Percentiles rank a stretch among this genome's conserved stretches.
Evolutionary conservation across 2,329 filamentous ascomycete species (phyloP).

Genomic region (Shiraia sp.): DNA sequence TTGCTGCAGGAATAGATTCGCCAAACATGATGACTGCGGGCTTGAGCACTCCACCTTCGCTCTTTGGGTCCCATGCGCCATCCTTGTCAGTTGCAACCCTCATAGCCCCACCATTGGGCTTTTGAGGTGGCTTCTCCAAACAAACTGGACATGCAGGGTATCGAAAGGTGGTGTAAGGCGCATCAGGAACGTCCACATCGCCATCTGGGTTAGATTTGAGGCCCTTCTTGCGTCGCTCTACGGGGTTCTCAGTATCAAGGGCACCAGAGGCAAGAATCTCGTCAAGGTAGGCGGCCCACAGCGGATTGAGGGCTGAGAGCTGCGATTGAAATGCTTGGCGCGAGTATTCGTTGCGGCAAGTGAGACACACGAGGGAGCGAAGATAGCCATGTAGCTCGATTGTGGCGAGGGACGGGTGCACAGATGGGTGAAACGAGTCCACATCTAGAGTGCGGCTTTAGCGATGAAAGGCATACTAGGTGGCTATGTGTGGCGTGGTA

Average conservation of each 20-base stretch:
- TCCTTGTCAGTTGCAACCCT: conserved; percentile 74
- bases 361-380: conserved; percentile 77
- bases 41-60: conserved; percentile 76
- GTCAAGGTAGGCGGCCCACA: conserved; percentile 77
- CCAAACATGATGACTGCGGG: conserved; percentile 97
- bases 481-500: neutral
- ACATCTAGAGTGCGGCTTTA: conserved; percentile 60
- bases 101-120: conserved; percentile 52
- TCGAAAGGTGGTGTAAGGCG: conserved; percentile 85
- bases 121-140: conserved; percentile 66
- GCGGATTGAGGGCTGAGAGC: conserved; percentile 78
- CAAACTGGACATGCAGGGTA: conserved; percentile 90
- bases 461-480: neutral
- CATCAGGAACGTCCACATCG: conserved; percentile 85
- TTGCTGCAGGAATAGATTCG: conserved; percentile 72
- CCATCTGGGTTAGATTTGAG: conserved; percentile 90
- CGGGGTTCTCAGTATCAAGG: conserved; percentile 75
- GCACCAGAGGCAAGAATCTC: conserved; percentile 75
- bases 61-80: conserved; percentile 68
- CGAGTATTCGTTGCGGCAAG: conserved; percentile 72
- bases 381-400: conserved; percentile 92
- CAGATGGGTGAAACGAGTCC: conserved; percentile 83
- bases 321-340: conserved; percentile 76
- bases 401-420: conserved; percentile 75
- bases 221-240: conserved; percentile 67